phyloP scores from a whole-genome alignment of 257 asterid species.

The Mitragyna speciosa region DNA sequence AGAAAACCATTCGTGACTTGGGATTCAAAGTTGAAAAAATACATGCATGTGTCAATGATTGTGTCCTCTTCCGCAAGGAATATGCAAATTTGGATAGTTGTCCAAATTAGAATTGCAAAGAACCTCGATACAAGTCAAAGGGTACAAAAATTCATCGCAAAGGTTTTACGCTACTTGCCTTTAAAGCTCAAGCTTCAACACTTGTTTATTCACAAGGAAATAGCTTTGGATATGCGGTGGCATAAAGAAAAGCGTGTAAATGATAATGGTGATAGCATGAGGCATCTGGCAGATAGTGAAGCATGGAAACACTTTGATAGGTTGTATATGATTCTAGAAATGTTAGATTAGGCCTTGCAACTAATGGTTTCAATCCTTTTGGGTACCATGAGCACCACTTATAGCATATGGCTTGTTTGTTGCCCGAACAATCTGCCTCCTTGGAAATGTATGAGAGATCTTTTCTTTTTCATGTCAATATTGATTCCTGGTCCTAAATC shows the following conservation, averaged over 20 bases:
- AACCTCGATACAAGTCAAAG: background rate
- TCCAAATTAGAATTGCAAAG: background rate
- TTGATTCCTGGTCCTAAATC: background rate
- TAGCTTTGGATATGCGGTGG: background rate
- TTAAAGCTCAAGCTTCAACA: background rate
- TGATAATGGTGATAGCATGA: background rate
- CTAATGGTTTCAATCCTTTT: no score
- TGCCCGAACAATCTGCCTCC: background rate
- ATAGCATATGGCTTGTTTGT: background rate
- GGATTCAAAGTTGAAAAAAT: constrained; percentile 8
- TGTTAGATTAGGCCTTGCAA: background rate
- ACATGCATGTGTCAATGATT: constrained; percentile 6
- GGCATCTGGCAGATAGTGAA: background rate
- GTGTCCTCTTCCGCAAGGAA: background rate
- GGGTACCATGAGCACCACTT: background rate
- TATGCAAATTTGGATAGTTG: background rate
- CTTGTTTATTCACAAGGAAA: background rate
- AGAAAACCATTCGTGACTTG: constrained; percentile 4
- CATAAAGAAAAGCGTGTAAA: background rate
- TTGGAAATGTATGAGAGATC: constrained; percentile 3
- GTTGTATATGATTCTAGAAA: background rate
- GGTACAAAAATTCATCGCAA: background rate
- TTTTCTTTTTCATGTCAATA: background rate
- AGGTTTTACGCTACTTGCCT: background rate
- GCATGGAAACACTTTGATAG: background rate